phyloP scores from a whole-genome alignment of 83 land plant species.

The Thuja plicata region DNA sequence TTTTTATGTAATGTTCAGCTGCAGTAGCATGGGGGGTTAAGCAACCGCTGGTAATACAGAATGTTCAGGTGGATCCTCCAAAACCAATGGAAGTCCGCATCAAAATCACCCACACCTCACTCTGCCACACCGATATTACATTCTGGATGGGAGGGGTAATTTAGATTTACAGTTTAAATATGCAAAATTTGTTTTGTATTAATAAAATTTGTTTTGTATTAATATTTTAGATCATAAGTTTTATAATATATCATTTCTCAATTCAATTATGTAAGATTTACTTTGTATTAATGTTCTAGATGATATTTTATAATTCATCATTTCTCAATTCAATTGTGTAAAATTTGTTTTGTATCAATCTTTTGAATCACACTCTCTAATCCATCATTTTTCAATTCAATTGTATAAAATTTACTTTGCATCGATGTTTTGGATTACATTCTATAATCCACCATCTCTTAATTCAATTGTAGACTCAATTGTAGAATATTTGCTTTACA shows the following conservation, averaged over 20 bases:
- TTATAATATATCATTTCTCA: not conserved
- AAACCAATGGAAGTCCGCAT: slow-evolving; percentile 44
- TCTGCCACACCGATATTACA: slow-evolving; percentile 54
- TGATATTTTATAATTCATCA: too few species aligned
- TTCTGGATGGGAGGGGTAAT: slow-evolving; percentile 29
- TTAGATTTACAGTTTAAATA: not conserved
- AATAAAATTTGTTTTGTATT: too few species aligned
- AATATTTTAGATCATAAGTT: not conserved
- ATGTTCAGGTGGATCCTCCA: slow-evolving; percentile 54
- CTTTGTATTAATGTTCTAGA: too few species aligned
- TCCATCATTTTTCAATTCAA: too few species aligned
- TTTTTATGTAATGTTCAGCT: slow-evolving; percentile 19
- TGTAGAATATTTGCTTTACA: too few species aligned
- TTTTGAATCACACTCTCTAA: too few species aligned
- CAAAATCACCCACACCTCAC: slow-evolving; percentile 36
- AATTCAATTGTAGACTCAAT: too few species aligned
- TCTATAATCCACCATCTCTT: too few species aligned
- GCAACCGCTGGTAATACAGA: slow-evolving; percentile 43
- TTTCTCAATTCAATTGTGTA: too few species aligned
- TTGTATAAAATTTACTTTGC: too few species aligned
- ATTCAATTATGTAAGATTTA: not conserved
- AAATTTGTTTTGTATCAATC: too few species aligned
- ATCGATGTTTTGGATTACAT: too few species aligned
- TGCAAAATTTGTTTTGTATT: not conserved
- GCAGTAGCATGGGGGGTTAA: slow-evolving; percentile 52